Base-by-base conservation (phyloP, 345 rosid species). In the Gynandropsis gynandra region DNA sequence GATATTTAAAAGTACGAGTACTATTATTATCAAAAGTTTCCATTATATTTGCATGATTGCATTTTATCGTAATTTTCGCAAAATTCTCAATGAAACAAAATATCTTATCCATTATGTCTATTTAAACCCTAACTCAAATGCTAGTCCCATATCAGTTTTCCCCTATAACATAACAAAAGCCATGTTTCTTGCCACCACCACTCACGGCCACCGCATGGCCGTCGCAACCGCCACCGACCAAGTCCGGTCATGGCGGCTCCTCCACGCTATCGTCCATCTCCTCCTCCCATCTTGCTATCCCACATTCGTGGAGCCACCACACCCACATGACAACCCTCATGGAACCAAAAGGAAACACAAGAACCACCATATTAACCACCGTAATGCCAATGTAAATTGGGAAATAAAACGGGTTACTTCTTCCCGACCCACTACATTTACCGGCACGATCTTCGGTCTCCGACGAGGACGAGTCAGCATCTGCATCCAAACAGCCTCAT, bases 191-290 rank as follows among this genome's bases (percentile, higher is more conserved):
- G 21, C 62, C 59, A 58, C 55, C 33, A 54, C 58, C 3, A 56
- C 67, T 51, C 50, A 46, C 56, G 55, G 51, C 41, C 65, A 8
- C 61, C 45, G 35, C 46, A 19, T 64, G 0, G 14, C 43, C 2
- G 62, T 61, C 3, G 62, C 63, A 59, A 47, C 74, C 53, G 54
- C 39, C 58, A 31, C 72, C 41, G 73, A 67, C 46, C 94, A 84
- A 47, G 86, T 81, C 52, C 83, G 82, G 20, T 84, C 89, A 32
- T 84, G 94, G 94, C 66, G 86, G 57, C 73, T 84, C 52, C 71
- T 81, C 14, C 79, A 80, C 8, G 70, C 68, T 47, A 80, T 85
- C 47, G 31, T 74, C 9, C 57, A 69, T 43, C 77, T 81, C 34
- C 76, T 84, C 37, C 55, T 81, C 38, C 89, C 94, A 10, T 73